These are phyloP conservation scores for Moesziomyces antarcticus DNA, from an alignment of 1,284 basidiomycete genomes.

Conservation along the genomic window DNA sequence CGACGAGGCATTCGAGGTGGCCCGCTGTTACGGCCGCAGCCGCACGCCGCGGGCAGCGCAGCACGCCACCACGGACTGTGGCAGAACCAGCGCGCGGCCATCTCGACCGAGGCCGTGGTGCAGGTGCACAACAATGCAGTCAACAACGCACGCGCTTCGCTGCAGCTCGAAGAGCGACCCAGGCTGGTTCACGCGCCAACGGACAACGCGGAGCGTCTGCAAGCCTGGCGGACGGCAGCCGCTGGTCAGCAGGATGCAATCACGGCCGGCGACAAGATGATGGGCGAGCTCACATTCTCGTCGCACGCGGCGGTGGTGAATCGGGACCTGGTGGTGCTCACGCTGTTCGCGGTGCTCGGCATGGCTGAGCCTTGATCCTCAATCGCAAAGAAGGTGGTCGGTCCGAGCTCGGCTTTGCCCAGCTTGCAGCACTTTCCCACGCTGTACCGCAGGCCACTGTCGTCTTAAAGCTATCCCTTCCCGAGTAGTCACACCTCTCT, in stretches of 20 bases:
- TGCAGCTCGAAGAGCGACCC: conserved; percentile 18
- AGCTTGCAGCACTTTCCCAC: not conserved
- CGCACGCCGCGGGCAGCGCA: conserved; percentile 3
- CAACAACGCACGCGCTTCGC: conserved; percentile 30
- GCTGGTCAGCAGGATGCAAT: conserved; percentile 2
- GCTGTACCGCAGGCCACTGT: not conserved
- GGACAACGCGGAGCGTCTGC: not conserved
- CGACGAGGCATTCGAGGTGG: conserved; percentile 43
- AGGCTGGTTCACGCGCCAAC: not conserved
- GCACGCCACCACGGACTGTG: conserved; percentile 27
- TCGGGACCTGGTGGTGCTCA: conserved; percentile 33
- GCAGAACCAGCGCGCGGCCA: conserved; percentile 38
- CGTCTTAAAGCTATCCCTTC: no score
- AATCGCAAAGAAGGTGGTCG: not conserved
- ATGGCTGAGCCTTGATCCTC: conserved; percentile 12
- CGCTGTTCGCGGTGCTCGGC: conserved; percentile 37
- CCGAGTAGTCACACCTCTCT: no score
- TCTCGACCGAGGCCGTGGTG: conserved; percentile 39
- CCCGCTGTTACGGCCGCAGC: conserved; percentile 27
- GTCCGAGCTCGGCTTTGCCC: conserved; percentile 1
- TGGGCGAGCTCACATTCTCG: conserved; percentile 25
- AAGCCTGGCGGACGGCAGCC: not conserved
- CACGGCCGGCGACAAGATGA: conserved; percentile 6
- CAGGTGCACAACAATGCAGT: conserved; percentile 45
- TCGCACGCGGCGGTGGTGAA: conserved; percentile 3